Evolutionary conservation across 2,329 filamentous ascomycete species (phyloP), one percentile per base, ranked within the genome.

Genomic region (Neofusicoccum kwambonambiense): DNA sequence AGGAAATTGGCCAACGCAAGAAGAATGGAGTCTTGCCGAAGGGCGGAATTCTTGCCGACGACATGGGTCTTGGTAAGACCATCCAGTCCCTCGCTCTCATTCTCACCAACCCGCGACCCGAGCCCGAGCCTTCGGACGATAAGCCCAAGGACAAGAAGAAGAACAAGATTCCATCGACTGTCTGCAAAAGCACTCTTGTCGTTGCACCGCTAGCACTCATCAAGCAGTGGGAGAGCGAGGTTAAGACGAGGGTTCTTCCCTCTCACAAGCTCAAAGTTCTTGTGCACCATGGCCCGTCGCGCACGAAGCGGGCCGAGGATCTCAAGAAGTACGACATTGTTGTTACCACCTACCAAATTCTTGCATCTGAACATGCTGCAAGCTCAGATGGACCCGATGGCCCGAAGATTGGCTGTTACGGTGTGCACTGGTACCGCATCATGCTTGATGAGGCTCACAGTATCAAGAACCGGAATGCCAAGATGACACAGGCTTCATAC

Each of bases 381-480:
- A 89, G 88, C 11, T 88, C 86, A 45, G 86, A 86, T 52, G 82
- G 81, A 3, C 82, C 83, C 7, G 83, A 87, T 61, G 85, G 86
- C 9, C 77, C 88, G 44, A 90, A 93, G 72, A 86, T 89, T 60
- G 94, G 93, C 11, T 94, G 93, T 72, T 97, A 97, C 73, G 93
- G 92, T 11, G 82, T 97, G 5, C 88, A 94, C 72, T 99, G 95
- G 95, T 98, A 95, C 80, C 90, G 95, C 60, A 87, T 97, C 67
- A 94, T 99, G 68, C 84, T 99, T 2, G 95, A 99, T 68, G 95
- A 99, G 80, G 95, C 95, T 1, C 95, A 99, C 76, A 96, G 91
- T 1, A 97, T 99, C 84, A 99, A 99, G 81, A 99, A 99, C 74
- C 89, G 94, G 68, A 97, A 96, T 70, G 93, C 95, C 22, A 99